These are phyloP conservation scores for Tolypocladium cylindrosporum DNA, from an alignment of 2,329 filamentous ascomycete genomes.

Conservation along the genomic window DNA sequence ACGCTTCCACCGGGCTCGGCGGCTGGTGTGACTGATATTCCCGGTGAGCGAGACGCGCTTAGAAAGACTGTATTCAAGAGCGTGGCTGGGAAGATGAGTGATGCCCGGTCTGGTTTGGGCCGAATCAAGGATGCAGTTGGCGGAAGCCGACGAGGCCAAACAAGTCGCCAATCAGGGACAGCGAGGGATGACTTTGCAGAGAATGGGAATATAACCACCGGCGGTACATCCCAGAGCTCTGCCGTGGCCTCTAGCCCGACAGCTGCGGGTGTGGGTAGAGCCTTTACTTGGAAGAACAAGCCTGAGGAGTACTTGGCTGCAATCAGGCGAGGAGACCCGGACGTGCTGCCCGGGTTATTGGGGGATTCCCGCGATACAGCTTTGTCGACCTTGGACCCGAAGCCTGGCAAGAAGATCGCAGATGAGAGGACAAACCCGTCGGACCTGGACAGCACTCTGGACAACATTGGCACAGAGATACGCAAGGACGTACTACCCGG, in stretches of 20 bases:
- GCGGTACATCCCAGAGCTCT: conserved; percentile 8
- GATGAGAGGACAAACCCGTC: conserved; percentile 11
- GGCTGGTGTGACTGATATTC: conserved; percentile 34
- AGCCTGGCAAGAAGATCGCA: conserved; percentile 8
- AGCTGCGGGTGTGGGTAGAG: conserved; percentile 33
- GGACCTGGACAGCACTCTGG: conserved; percentile 16
- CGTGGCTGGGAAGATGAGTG: conserved; percentile 67
- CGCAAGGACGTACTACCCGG: conserved; percentile 30
- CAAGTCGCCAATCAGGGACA: conserved; percentile 36
- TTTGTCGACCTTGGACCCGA: conserved; percentile 15
- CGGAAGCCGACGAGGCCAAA: conserved; percentile 41
- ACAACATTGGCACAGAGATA: conserved; percentile 27
- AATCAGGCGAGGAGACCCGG: conserved; percentile 25
- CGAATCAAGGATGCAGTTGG: conserved; percentile 82
- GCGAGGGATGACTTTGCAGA: conserved; percentile 42
- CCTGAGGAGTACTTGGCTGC: conserved; percentile 46
- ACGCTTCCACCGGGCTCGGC: conserved; percentile 33
- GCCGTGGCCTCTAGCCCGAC: conserved; percentile 25
- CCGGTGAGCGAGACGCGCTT: conserved; percentile 45
- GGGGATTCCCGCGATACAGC: conserved; percentile 15
- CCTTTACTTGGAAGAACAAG: conserved; percentile 56
- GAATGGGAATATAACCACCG: conserved; percentile 7
- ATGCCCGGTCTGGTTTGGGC: conserved; percentile 72
- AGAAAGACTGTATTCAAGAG: conserved; percentile 66
- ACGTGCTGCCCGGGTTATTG: conserved; percentile 13